A percentile compares a stretch with the other conserved stretches of the same genome.
These are phyloP conservation scores for Paramecium biaurelia DNA, from an alignment of 73 alveolate genomes.

Conservation along the genomic window DNA sequence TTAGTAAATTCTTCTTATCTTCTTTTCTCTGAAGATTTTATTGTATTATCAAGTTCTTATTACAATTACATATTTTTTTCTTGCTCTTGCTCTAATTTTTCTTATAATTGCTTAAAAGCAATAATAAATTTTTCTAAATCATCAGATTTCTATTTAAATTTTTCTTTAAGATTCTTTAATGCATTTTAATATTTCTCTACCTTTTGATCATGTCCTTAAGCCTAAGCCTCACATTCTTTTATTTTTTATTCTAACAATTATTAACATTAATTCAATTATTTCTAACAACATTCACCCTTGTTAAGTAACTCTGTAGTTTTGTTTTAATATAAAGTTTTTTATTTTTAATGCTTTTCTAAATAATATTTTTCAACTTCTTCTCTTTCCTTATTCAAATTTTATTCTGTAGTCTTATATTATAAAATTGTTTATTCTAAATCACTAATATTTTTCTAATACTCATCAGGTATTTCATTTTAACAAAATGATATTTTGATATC, in stretches of 20 bases:
- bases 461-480: not conserved
- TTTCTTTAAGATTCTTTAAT: not conserved
- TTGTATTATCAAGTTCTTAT: not conserved
- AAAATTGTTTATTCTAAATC: not conserved
- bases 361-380: not conserved
- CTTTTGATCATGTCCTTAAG: not conserved
- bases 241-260: not conserved
- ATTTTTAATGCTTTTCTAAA: not conserved
- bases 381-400: not conserved
- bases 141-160: not conserved
- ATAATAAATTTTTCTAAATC: not conserved
- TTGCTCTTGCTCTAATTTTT: not conserved
- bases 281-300: not conserved
- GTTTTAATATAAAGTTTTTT: not conserved
- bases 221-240: not conserved
- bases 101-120: not conserved
- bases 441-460: not conserved
- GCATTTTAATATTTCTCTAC: not conserved
- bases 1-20: not conserved
- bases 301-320: not conserved
- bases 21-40: not conserved
- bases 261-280: not conserved
- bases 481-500: not conserved
- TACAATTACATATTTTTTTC: not conserved
- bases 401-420: not conserved